Evolutionary conservation across 2,329 filamentous ascomycete genomes (phyloP).

Genomic region (Aspergillus ochraceus): DNA sequence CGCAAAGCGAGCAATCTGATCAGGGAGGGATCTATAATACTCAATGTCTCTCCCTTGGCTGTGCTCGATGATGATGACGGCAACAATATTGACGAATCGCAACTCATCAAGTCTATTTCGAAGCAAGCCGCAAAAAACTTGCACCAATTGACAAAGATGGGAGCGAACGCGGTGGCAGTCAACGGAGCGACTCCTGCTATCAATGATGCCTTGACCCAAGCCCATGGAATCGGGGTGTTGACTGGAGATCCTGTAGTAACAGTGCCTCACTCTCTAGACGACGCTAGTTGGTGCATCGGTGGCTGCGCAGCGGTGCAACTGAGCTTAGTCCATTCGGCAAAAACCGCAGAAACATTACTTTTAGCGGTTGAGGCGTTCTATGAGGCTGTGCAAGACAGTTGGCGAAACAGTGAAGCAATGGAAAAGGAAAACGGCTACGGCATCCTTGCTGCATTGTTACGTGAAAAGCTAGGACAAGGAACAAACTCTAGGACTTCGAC

Average conservation of each 20-base stretch:
- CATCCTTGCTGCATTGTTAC: slow-evolving; percentile 78
- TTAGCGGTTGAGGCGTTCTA: slow-evolving; percentile 82
- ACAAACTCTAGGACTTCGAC: slow-evolving; percentile 46
- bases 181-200: slow-evolving; percentile 86
- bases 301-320: slow-evolving; percentile 84
- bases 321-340: slow-evolving; percentile 78
- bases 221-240: slow-evolving; percentile 78
- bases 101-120: slow-evolving; percentile 74
- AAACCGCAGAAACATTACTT: slow-evolving; percentile 67
- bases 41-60: slow-evolving; percentile 79
- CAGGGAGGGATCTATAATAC: slow-evolving; percentile 75
- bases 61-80: slow-evolving; percentile 79
- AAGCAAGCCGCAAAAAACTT: slow-evolving; percentile 68
- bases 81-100: slow-evolving; percentile 69
- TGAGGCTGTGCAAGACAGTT: slow-evolving; percentile 81
- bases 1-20: slow-evolving; percentile 80
- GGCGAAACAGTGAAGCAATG: slow-evolving; percentile 98
- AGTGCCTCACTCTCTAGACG: slow-evolving; percentile 81
- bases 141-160: slow-evolving; percentile 68
- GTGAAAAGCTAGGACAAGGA: slow-evolving; percentile 66
- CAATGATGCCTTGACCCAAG: slow-evolving; percentile 80
- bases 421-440: slow-evolving; percentile 93
- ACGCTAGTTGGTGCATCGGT: slow-evolving; percentile 89
- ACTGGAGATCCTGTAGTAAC: slow-evolving; percentile 80
- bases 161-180: slow-evolving; percentile 76